Conservation (phyloP, 352 stramenopile species). For the Hyaloperonospora arabidopsidis region DNA sequence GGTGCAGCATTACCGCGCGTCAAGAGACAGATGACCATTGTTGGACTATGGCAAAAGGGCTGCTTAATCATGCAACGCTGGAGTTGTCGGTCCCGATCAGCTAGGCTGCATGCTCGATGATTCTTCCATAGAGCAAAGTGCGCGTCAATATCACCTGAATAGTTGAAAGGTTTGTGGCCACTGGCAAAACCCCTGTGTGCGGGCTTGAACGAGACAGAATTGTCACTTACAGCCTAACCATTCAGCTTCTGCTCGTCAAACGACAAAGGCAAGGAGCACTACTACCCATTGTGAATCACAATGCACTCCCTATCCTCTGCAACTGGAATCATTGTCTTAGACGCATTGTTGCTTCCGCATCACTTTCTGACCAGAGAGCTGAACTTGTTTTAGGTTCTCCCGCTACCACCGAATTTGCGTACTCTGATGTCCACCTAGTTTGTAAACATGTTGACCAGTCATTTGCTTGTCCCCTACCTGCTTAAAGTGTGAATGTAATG, state of each 20-base stretch:
- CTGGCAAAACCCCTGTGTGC: slow-evolving; percentile 59
- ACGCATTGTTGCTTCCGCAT: no score
- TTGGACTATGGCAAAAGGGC: slow-evolving; percentile 7
- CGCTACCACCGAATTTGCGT: no score
- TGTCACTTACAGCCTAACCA: slow-evolving; percentile 15
- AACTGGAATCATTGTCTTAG: no score
- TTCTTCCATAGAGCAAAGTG: slow-evolving; percentile 72
- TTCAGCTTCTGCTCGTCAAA: slow-evolving; percentile 28
- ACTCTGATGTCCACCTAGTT: no score
- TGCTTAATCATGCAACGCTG: slow-evolving; percentile 88
- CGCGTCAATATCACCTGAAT: slow-evolving; percentile 81
- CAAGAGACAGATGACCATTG: slow-evolving; percentile 35
- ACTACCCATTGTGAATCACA: no score
- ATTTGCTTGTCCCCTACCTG: no score
- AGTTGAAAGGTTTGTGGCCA: slow-evolving; percentile 79
- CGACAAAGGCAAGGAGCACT: no score
- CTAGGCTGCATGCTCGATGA: slow-evolving; percentile 53
- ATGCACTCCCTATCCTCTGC: no score
- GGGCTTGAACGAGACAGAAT: slow-evolving; percentile 12
- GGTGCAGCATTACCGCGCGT: slow-evolving; percentile 58
- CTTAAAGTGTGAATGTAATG: no score
- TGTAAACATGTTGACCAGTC: no score
- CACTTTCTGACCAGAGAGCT: no score
- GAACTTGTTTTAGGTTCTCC: no score
- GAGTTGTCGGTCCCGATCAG: slow-evolving; percentile 76